Base-by-base conservation (phyloP, 2,329 filamentous ascomycete species). In the Mycogone perniciosa region DNA sequence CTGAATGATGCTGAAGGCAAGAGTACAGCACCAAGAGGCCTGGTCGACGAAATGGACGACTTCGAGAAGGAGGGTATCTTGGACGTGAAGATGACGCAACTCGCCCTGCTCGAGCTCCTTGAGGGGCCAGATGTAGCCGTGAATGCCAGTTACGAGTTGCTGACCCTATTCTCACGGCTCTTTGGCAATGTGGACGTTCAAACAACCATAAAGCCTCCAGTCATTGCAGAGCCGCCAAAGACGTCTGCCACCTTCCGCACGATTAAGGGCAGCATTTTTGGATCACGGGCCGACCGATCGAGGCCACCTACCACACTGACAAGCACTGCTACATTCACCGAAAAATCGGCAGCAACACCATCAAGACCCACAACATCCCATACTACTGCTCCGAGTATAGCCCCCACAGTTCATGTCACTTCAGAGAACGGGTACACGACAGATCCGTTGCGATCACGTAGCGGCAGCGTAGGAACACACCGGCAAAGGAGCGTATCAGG, bases 61-160 rank as follows among this genome's bases (percentile, higher is more conserved):
- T 81, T 83, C 29, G 91, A 97, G 64, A 95, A 90, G 63, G 88
- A 91, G 66, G 81, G 82, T 44, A 85, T 99, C 39, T 71, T 99
- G n/a, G 88, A 97, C 67, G 84, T 96, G 54, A 95, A 95, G 67
- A 95, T 97, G 81, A 96, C 92, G 8, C 91, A 97, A 62, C 75
- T 99, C 53, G 80, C 87, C 4, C 77, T 99, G 20, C 69, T 93
- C 4, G 92, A 97, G 67, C 72, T 93, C 11, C 72, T 89, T 4
- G 90, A 96, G 64, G 90, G 90, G 1, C 83, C 90, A 0, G 85
- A 89, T 52, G 81, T 85, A 51, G 92, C 93, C 13, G 88, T 97
- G 46, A 96, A 96, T 63, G 85, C 87, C 54, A 91, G 88, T 63
- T 83, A 89, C 57, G 90, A 96, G 67, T 75, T 99, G 37, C 72